Conservation (phyloP, 176 grass and related monocot species). For the Hyparrhenia diplandra region DNA sequence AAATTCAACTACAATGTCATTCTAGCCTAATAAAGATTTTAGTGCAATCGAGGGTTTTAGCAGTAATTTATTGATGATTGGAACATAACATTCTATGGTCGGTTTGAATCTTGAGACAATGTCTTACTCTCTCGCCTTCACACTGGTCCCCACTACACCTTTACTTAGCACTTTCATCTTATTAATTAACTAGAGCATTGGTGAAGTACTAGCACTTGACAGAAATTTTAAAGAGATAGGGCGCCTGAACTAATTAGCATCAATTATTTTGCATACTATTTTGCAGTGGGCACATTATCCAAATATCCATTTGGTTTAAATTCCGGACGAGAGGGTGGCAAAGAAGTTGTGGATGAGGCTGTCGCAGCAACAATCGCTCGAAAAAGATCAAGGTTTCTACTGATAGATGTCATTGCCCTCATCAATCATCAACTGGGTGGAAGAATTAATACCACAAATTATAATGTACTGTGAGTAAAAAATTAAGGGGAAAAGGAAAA, state of each 20-base stretch:
- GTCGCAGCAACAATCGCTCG: constrained; percentile 3
- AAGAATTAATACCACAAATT: not conserved
- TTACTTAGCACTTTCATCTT: not conserved
- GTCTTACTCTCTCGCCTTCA: not conserved
- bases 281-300: constrained; percentile 99
- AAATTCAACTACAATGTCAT: not conserved
- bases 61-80: not conserved
- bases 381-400: constrained; percentile 76
- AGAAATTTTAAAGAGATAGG: not conserved
- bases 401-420: constrained; percentile 11
- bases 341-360: constrained; percentile 55
- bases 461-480: constrained; percentile 13
- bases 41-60: not conserved
- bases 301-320: constrained; percentile 70
- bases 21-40: not conserved
- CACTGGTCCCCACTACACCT: not conserved
- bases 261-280: not conserved
- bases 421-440: not conserved
- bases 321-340: constrained; percentile 30
- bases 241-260: not conserved
- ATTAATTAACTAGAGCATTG: not conserved
- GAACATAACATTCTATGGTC: not conserved
- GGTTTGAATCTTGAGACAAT: not conserved
- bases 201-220: not conserved
- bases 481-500: not conserved